A percentile compares a stretch with the other conserved stretches of the same genome.
These are phyloP conservation scores for Penicillium occitanis DNA, from an alignment of 2,329 filamentous ascomycete species.

Conservation along the genomic window DNA sequence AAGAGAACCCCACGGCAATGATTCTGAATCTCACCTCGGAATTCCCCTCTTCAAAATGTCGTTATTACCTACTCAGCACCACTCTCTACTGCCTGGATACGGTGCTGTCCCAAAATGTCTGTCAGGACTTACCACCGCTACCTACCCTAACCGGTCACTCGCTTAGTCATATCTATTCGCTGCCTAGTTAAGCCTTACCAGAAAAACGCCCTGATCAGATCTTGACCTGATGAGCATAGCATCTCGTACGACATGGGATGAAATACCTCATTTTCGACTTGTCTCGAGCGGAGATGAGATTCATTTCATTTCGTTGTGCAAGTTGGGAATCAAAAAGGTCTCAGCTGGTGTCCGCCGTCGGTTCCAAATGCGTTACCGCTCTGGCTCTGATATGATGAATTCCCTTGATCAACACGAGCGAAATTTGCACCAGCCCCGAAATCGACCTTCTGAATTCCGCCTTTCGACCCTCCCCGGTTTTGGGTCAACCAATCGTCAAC, in stretches of 20 bases:
- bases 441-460: background rate
- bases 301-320: background rate
- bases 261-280: background rate
- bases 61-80: background rate
- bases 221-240: background rate
- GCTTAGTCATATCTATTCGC: background rate
- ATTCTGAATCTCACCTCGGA: background rate
- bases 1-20: background rate
- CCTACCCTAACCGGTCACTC: background rate
- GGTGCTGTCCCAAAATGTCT: background rate
- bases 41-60: background rate
- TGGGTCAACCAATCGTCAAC: background rate
- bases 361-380: background rate
- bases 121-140: background rate
- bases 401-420: background rate
- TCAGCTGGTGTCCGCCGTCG: background rate
- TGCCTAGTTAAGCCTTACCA: background rate
- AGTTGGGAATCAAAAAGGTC: background rate
- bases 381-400: background rate
- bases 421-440: background rate
- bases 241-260: background rate
- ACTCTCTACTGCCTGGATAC: background rate
- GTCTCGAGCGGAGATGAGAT: background rate
- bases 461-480: background rate
- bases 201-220: background rate